Conservation (phyloP, 2,329 filamentous ascomycete species). For the Leptographium flavum region DNA sequence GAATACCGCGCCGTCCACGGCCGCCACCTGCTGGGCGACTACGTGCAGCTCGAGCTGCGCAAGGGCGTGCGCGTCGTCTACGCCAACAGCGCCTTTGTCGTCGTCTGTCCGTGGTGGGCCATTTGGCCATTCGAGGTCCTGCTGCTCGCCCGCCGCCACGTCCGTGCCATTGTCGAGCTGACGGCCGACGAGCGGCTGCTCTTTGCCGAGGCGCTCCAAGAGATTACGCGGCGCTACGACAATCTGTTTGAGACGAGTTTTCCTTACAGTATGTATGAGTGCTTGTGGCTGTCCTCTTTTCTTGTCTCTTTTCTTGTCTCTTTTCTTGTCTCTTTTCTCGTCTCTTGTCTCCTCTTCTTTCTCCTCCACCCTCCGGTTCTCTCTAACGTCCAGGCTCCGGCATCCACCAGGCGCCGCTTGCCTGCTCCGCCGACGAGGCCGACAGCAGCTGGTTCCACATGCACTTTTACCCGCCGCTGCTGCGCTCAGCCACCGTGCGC, state of each 20-base stretch:
- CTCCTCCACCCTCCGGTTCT: too few species aligned
- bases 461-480: conserved; percentile 91
- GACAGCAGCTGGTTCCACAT: conserved; percentile 86
- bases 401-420: conserved; percentile 84
- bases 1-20: conserved; percentile 68
- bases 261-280: conserved; percentile 77
- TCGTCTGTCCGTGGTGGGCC: conserved; percentile 95
- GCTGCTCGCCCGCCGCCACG: conserved; percentile 71
- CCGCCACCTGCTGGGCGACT: conserved; percentile 70
- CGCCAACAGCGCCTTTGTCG: conserved; percentile 71
- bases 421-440: conserved; percentile 67
- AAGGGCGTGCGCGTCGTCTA: conserved; percentile 80
- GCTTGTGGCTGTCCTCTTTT: too few species aligned
- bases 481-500: conserved; percentile 82
- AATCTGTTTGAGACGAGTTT: conserved; percentile 96
- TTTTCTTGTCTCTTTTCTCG: too few species aligned
- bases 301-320: too few species aligned
- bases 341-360: too few species aligned
- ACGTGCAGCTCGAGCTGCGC: conserved; percentile 65
- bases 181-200: conserved; percentile 52
- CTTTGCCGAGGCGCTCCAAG: conserved; percentile 73
- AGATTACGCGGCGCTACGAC: conserved; percentile 84
- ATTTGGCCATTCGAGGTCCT: conserved; percentile 95
- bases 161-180: conserved; percentile 74
- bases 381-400: conserved; percentile 85